Conservation (phyloP, 345 rosid genomes). For the Eutrema yunnanense region DNA sequence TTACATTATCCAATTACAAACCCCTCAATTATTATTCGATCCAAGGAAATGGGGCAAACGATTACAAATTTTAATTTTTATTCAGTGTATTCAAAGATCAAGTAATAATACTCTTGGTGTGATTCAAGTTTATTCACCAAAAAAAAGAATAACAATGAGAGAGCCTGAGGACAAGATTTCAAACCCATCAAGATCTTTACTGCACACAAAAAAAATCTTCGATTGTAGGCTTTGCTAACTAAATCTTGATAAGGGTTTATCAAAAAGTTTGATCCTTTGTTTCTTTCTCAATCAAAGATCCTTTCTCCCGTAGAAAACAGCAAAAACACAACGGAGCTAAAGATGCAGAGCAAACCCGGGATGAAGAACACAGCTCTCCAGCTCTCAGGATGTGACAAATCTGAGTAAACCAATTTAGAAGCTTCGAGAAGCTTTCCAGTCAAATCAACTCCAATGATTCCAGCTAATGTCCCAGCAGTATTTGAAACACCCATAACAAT, state of each 20-base stretch:
- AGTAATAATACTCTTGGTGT: constrained; percentile 26
- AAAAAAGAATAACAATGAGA: constrained; percentile 4
- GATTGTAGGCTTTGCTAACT: not conserved
- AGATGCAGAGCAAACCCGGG: constrained; percentile 80
- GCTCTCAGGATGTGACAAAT: constrained; percentile 91
- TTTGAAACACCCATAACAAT: constrained; percentile 97
- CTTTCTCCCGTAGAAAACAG: constrained; percentile 88
- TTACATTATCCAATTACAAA: constrained; percentile 15
- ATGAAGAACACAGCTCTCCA: constrained; percentile 83
- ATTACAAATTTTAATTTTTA: constrained; percentile 7
- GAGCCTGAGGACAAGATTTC: constrained; percentile 13
- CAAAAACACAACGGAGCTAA: constrained; percentile 70
- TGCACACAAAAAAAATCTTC: constrained; percentile 1
- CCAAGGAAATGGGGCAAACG: not conserved
- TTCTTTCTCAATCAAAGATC: constrained; percentile 66
- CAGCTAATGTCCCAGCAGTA: constrained; percentile 96
- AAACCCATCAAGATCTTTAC: constrained; percentile 12
- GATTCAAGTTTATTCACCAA: constrained; percentile 22
- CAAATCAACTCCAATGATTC: constrained; percentile 82
- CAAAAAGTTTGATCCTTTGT: not conserved
- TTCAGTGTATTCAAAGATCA: constrained; percentile 5
- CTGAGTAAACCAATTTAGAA: constrained; percentile 60
- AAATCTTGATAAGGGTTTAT: constrained; percentile 20
- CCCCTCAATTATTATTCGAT: constrained; percentile 6
- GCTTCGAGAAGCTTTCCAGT: constrained; percentile 90